Percentiles rank a stretch among this genome's conserved stretches.
These are phyloP conservation scores for Talaromyces nanjingensis DNA, from an alignment of 495 filamentous ascomycete species.

Conservation along the genomic window DNA sequence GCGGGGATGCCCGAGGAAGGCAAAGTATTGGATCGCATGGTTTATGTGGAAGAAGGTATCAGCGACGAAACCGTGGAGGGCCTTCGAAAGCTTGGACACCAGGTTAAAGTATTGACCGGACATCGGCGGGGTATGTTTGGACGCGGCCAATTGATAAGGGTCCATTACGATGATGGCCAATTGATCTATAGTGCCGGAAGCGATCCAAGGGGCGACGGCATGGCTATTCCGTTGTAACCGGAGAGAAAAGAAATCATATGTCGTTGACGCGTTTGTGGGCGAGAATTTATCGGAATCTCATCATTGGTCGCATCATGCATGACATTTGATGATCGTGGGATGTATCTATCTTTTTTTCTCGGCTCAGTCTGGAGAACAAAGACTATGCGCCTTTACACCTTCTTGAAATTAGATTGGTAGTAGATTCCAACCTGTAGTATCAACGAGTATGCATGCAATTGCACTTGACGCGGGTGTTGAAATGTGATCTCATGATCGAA, in stretches of 20 bases:
- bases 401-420: neutral
- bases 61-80: constrained; percentile 56
- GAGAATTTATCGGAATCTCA: neutral
- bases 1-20: constrained; percentile 54
- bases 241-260: neutral
- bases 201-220: constrained; percentile 84
- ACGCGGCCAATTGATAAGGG: constrained; percentile 80
- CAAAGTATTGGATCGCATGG: constrained; percentile 45
- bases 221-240: constrained; percentile 51
- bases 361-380: neutral
- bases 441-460: neutral
- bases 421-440: neutral
- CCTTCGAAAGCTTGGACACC: constrained; percentile 63
- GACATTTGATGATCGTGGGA: neutral
- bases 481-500: neutral
- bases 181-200: constrained; percentile 79
- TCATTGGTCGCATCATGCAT: neutral
- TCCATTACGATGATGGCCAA: constrained; percentile 61
- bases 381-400: neutral
- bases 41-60: constrained; percentile 86
- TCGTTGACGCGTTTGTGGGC: neutral
- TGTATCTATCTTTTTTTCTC: neutral
- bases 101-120: constrained; percentile 60
- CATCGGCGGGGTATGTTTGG: constrained; percentile 73
- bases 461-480: neutral